Base-by-base conservation (phyloP, 2,329 filamentous ascomycete species). In the Aureobasidium vineae region DNA sequence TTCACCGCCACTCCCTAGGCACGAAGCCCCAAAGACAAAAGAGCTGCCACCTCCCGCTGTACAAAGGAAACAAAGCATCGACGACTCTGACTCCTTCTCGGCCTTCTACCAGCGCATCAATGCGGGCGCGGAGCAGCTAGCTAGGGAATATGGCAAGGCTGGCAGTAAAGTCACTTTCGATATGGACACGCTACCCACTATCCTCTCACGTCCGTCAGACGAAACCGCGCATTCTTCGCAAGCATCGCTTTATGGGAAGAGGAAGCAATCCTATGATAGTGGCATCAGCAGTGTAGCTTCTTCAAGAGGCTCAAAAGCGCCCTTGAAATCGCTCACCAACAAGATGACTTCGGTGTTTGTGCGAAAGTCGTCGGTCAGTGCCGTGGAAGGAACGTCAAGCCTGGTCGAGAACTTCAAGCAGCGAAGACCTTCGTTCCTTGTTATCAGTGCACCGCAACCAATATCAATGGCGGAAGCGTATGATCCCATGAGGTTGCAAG, bases 1-100 rank as follows among this genome's bases (percentile, higher is more conserved):
- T 33, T 76, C 74, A 19, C 73, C 74, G 56, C 74, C 73, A 4
- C 41, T 67, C 19, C 28, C 61, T 31, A 23, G 41, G 7, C 57
- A 26, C 15, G 36, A 31, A 50, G 19, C 26, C 10, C 19, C 38
- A 2, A 45, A 54, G n/a, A 28, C 49, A 5, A 65, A 56, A 36
- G 38, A 54, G 5, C 2, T 13, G 15, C 59, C 57, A 2, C 31
- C 38, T 3, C 47, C 45, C 33, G 10, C 33, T 31, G 40, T 61
- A 31, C 52, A 57, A 54, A 45, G 54, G 11, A 66, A 65, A 45
- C 26, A 33, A 33, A 66, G 65, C 38, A 63, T 63, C 15, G 50
- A 66, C n/a, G 56, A 66, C 23, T 41, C 50, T 3, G 36, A 60
- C 21, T 41, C 31, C 23, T 60, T 65, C 52, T 65, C 57, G 16